Conservation (phyloP, 768 basidiomycete genomes). For the Lentinula sp. region DNA sequence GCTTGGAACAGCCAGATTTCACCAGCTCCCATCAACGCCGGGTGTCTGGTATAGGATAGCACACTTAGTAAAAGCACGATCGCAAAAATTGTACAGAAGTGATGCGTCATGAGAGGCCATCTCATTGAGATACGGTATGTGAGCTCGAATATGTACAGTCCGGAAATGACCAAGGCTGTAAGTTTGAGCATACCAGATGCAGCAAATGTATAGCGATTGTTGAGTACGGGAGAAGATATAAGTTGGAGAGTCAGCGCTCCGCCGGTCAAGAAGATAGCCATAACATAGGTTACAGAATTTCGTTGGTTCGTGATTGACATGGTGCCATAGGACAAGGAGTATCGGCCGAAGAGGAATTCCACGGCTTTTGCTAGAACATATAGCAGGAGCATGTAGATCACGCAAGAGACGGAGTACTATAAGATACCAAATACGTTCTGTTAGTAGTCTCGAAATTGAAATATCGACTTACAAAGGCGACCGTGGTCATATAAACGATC, state of each 20-base stretch:
- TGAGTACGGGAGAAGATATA: not conserved
- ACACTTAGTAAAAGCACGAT: not conserved
- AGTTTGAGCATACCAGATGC: not conserved
- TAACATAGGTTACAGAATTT: not conserved
- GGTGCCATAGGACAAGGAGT: not conserved
- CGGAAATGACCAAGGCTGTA: not conserved
- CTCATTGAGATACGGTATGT: conserved; percentile 1
- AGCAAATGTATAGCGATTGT: not conserved
- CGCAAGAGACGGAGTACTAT: not conserved
- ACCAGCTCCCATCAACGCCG: not conserved
- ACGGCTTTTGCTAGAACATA: not conserved
- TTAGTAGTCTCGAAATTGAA: not conserved
- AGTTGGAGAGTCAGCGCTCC: not conserved
- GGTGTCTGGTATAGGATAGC: not conserved
- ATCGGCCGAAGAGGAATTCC: not conserved
- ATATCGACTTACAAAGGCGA: not conserved
- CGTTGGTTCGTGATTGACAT: not conserved
- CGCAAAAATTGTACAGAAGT: not conserved
- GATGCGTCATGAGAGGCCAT: conserved; percentile 2
- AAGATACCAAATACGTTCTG: not conserved
- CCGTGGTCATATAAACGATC: not conserved
- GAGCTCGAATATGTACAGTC: conserved; percentile 2
- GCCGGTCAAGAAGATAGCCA: not conserved
- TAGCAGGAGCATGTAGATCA: not conserved
- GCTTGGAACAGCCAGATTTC: conserved; percentile 2